These are phyloP conservation scores for Inga leiocalycina DNA, from an alignment of 306 rosid species.

Conservation along the genomic window DNA sequence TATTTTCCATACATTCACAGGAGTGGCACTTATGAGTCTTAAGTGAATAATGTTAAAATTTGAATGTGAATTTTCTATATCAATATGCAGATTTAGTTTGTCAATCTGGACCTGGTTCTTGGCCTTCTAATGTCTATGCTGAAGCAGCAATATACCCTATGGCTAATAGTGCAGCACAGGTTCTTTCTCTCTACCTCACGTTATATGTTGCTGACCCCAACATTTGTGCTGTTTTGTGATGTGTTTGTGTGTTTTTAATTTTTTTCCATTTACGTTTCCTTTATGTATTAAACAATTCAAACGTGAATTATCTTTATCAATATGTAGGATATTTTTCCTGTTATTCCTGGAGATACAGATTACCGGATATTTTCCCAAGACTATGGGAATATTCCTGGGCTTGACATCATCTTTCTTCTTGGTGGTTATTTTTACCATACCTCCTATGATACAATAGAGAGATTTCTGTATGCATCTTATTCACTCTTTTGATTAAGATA, in stretches of 20 bases:
- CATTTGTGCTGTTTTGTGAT: not conserved
- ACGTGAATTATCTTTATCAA: conserved; percentile 28
- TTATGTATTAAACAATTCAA: conserved; percentile 28
- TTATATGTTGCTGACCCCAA: conserved; percentile 4
- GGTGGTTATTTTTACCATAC: conserved; percentile 99
- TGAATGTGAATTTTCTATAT: not conserved
- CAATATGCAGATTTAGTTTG: conserved; percentile 79
- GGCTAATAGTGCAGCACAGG: conserved; percentile 99
- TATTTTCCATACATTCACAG: conserved; percentile 10
- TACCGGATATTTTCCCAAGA: conserved; percentile 92
- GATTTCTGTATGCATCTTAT: conserved; percentile 77
- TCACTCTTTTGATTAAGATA: conserved; percentile 55
- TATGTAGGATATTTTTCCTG: conserved; percentile 93
- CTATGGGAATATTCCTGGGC: conserved; percentile 91
- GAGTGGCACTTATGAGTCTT: conserved; percentile 18
- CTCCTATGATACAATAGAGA: conserved; percentile 90
- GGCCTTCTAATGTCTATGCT: conserved; percentile 90
- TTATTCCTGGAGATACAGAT: conserved; percentile 98
- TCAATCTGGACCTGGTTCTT: conserved; percentile 96
- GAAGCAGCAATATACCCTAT: conserved; percentile 91
- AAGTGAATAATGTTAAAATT: conserved; percentile 31
- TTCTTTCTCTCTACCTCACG: conserved; percentile 32
- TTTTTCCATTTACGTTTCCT: not conserved
- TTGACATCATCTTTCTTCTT: conserved; percentile 93
- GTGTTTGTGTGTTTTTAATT: conserved; percentile 1